Evolutionary conservation across 78 protist species (phyloP).

Genomic region (Dictyostelium brefeldianum): DNA sequence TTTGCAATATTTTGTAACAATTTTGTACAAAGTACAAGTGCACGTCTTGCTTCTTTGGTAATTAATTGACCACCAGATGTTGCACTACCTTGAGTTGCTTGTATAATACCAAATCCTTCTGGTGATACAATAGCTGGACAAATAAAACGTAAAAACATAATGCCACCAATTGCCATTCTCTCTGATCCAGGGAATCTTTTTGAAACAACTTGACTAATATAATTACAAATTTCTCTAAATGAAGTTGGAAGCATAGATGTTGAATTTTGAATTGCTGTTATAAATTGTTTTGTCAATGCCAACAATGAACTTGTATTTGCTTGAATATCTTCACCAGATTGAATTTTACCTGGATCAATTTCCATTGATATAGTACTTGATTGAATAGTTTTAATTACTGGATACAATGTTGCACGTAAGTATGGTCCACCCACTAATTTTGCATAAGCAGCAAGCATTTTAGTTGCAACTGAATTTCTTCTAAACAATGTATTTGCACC

Average conservation of each 20-base stretch:
- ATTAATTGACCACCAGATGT: constrained; percentile 3
- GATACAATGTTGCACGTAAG: constrained; percentile 34
- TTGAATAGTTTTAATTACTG: constrained; percentile 35
- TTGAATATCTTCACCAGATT: constrained; percentile 20
- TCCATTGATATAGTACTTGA: constrained; percentile 28
- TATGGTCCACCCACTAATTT: constrained; percentile 78
- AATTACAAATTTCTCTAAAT: constrained; percentile 45
- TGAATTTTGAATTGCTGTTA: constrained; percentile 52
- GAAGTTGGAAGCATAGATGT: not conserved
- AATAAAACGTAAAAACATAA: constrained; percentile 77
- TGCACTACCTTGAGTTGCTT: not conserved
- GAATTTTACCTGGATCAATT: constrained; percentile 68
- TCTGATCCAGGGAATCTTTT: constrained; percentile 70
- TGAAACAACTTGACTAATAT: constrained; percentile 47
- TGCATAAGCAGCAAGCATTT: constrained; percentile 49
- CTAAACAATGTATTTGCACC: constrained; percentile 59
- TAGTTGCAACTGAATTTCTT: constrained; percentile 65
- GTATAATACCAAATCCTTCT: constrained; percentile 52
- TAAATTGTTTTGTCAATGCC: constrained; percentile 9
- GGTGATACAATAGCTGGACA: constrained; percentile 71
- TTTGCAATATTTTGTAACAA: constrained; percentile 79
- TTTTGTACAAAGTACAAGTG: constrained; percentile 54
- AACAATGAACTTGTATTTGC: constrained; percentile 49
- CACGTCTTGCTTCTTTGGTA: constrained; percentile 46
- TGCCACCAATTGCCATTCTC: constrained; percentile 81